Base-by-base conservation (phyloP, 805 yeast genomes). In the Lipomyces spencermartinsiae region DNA sequence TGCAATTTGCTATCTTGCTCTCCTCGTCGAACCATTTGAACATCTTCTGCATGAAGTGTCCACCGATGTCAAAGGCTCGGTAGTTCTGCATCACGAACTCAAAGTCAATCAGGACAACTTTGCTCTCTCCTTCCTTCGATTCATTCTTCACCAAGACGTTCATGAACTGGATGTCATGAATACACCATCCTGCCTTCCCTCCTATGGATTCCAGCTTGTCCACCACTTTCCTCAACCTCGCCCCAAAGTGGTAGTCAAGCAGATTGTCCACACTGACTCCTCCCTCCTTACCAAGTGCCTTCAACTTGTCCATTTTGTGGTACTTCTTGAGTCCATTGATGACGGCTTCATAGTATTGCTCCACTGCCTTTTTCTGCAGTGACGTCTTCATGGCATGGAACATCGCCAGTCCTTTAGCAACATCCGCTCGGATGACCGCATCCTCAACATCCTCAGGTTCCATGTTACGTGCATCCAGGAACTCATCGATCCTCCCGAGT, bases 21-120 rank as follows among this genome's bases (percentile, higher is more conserved):
- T 43, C 49, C 22, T 43, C 22, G 49, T 43, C 49, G 22, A 43
- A 43, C 49, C 49, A 43, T n/a, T 43, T 43, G 10, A 43, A 43
- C 49, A 43, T 43, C 49, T 43, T 43, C 49, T 43, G 49, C 49
- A 43, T 43, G 49, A 43, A 43, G 49, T 43, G 49, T n/a, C 49
- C 49, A 43, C 49, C 49, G 49, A 43, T 43, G 22, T 43, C 49
- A 43, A 43, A 43, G 10, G 49, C 49, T 43, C 49, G 49, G 22
- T 43, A 43, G 49, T 43, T 43, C 22, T n/a, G 49, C 49, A 43
- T 43, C 49, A 43, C 49, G 49, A 43, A 43, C 49, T 43, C 49
- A 43, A 43, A 43, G 49, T 43, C 49, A 43, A 43, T 43, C 49
- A 43, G 49, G 49, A 43, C 22, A n/a, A 43, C 49, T 43, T 43